These are phyloP conservation scores for Trametes villosa DNA, from an alignment of 768 basidiomycete genomes.

Conservation along the genomic window DNA sequence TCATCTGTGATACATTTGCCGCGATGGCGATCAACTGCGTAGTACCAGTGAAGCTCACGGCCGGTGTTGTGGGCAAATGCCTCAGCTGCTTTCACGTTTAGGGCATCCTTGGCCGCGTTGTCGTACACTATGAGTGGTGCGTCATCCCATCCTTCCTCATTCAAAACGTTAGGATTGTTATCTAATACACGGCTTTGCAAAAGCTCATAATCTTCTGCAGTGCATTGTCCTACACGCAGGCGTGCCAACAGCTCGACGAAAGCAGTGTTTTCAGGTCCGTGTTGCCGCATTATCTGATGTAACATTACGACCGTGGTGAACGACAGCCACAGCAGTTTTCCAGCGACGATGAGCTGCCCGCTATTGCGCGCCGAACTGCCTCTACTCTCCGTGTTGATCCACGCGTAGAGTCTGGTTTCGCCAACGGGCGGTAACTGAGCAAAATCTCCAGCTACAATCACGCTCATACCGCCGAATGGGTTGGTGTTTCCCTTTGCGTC, in stretches of 20 bases:
- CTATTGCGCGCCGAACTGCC: not conserved
- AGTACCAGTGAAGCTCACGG: conserved; percentile 10
- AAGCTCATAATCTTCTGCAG: conserved; percentile 2
- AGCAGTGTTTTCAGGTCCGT: not conserved
- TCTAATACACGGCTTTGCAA: conserved; percentile 1
- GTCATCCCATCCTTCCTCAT: no score
- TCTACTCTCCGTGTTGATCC: not conserved
- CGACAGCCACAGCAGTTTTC: conserved; percentile 16
- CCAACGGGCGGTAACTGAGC: not conserved
- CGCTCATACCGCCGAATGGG: not conserved
- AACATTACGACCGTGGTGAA: conserved; percentile 6
- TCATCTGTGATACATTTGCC: not conserved
- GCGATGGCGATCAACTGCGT: not conserved
- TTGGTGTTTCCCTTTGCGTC: not conserved
- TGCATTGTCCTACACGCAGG: conserved; percentile 15
- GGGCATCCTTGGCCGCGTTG: conserved; percentile 20
- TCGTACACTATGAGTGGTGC: not conserved
- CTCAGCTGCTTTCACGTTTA: conserved; percentile 20
- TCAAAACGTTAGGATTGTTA: not conserved
- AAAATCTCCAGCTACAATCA: not conserved
- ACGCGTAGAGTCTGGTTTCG: not conserved
- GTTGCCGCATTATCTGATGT: conserved; percentile 7
- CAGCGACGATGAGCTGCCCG: not conserved
- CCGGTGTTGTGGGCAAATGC: conserved; percentile 6
- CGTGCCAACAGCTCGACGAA: conserved; percentile 6